phyloP scores from a whole-genome alignment of 495 filamentous ascomycete species.

The Aspergillus ellipticus region DNA sequence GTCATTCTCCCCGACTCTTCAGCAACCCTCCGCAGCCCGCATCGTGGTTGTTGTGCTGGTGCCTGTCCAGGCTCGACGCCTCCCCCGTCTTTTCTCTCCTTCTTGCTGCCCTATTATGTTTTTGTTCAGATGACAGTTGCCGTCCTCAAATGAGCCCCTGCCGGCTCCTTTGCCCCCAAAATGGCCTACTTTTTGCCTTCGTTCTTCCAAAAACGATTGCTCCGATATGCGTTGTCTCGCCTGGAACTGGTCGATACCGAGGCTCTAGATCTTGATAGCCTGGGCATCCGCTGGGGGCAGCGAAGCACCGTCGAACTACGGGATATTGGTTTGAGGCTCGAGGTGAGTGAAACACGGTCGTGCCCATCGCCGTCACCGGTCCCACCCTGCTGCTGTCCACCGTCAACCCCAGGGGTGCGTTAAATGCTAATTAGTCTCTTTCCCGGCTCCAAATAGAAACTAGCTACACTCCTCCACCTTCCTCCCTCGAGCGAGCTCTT shows the following conservation, averaged over 20 bases:
- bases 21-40: constrained; percentile 11
- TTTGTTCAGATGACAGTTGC: constrained; percentile 25
- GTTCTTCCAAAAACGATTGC: constrained; percentile 74
- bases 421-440: constrained; percentile 14
- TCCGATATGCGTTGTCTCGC: constrained; percentile 75
- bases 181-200: constrained; percentile 65
- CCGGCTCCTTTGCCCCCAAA: constrained; percentile 28
- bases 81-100: constrained; percentile 1
- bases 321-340: constrained; percentile 71
- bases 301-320: constrained; percentile 74
- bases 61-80: not conserved
- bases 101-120: constrained; percentile 21
- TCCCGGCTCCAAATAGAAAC: constrained; percentile 53
- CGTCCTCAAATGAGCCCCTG: constrained; percentile 28
- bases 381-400: constrained; percentile 12
- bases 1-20: constrained; percentile 18
- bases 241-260: constrained; percentile 79
- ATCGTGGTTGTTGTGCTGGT: constrained; percentile 4
- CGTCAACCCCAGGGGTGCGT: not conserved
- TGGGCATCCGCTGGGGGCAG: constrained; percentile 74
- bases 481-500: constrained; percentile 63
- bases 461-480: constrained; percentile 67
- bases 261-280: constrained; percentile 70
- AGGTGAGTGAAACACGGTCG: constrained; percentile 46
- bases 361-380: constrained; percentile 10